Conservation (phyloP, 345 rosid genomes). For the Durio zibethinus region DNA sequence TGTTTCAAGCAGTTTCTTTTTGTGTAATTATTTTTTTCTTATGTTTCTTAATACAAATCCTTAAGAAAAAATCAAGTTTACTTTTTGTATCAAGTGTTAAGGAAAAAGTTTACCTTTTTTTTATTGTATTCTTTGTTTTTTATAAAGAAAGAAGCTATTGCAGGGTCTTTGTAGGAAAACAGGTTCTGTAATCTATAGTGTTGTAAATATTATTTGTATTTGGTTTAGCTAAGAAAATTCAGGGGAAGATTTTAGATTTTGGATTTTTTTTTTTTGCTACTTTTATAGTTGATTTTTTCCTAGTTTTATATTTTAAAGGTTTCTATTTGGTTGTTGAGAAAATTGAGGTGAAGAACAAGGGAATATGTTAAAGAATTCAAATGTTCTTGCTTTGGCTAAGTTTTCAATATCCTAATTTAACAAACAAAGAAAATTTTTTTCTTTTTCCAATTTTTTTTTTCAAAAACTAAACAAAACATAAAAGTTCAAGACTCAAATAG, state of each 20-base stretch:
- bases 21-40: neutral
- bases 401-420: neutral
- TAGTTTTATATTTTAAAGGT: neutral
- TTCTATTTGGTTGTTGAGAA: constrained; percentile 22
- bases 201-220: neutral
- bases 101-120: constrained; percentile 2
- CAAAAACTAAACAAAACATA: constrained; percentile 17
- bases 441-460: neutral
- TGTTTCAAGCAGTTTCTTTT: constrained; percentile 12
- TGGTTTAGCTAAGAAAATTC: neutral
- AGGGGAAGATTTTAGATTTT: neutral
- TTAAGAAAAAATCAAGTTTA: neutral
- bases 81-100: neutral
- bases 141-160: neutral
- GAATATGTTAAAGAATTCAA: neutral
- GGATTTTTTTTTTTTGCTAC: no score
- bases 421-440: neutral
- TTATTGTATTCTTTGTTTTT: neutral
- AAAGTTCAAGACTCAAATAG: neutral
- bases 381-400: neutral
- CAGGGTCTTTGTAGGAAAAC: neutral
- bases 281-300: no score
- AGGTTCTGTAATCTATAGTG: neutral
- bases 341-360: neutral
- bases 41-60: neutral